A percentile compares a stretch with the other conserved stretches of the same genome.
Evolutionary conservation across 1,139 yeast genomes (phyloP).

Genomic region (Hemisphaericaspora xylofermentans): DNA sequence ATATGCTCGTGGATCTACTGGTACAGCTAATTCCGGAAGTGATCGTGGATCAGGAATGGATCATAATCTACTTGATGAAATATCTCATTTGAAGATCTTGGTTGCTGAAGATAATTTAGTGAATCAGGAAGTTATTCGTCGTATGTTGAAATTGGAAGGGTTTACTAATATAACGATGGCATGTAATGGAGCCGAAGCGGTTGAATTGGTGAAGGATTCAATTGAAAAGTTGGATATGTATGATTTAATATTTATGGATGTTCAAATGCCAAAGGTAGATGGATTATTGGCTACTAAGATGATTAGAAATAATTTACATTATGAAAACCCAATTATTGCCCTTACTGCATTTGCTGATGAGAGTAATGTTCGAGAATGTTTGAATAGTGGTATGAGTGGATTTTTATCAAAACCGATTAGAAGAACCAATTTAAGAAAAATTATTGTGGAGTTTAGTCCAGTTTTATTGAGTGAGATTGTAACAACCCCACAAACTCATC

Average conservation of each 20-base stretch:
- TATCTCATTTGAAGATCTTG: conserved; percentile 53
- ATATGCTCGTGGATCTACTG: conserved; percentile 52
- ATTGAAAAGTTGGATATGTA: conserved; percentile 41
- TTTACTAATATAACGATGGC: conserved; percentile 70
- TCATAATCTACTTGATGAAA: conserved; percentile 24
- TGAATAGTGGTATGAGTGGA: conserved; percentile 83
- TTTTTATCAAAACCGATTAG: conserved; percentile 86
- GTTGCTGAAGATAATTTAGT: conserved; percentile 96
- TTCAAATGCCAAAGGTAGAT: conserved; percentile 92
- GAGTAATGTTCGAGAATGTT: conserved; percentile 74
- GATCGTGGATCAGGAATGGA: conserved; percentile 16
- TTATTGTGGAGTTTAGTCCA: conserved; percentile 48
- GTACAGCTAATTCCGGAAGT: conserved; percentile 48
- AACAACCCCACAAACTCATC: conserved; percentile 28
- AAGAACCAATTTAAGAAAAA: conserved; percentile 60
- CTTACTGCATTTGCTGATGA: conserved; percentile 93
- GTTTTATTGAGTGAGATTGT: conserved; percentile 25
- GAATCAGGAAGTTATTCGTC: conserved; percentile 83
- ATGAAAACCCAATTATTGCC: conserved; percentile 80
- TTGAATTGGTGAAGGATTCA: conserved; percentile 57
- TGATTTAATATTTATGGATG: conserved; percentile 90
- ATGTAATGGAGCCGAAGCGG: conserved; percentile 87
- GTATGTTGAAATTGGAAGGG: conserved; percentile 84
- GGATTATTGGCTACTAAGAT: conserved; percentile 79
- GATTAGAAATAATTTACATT: conserved; percentile 66